These are phyloP conservation scores for Boletus coccyginus DNA, from an alignment of 768 basidiomycete genomes.

Conservation along the genomic window DNA sequence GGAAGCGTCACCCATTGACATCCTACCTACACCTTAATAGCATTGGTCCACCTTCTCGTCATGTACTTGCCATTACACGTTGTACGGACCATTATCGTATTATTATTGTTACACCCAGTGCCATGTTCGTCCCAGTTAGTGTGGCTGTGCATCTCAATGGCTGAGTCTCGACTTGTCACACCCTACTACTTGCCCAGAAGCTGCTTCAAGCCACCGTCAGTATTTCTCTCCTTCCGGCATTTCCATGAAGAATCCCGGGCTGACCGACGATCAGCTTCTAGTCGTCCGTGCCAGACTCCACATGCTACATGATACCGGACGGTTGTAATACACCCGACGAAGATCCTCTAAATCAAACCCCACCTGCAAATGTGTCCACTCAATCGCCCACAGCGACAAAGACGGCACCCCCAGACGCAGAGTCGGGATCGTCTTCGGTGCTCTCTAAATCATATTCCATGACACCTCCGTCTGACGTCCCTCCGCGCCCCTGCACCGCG, in stretches of 20 bases:
- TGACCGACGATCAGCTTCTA: neutral
- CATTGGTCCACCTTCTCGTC: constrained; percentile 3
- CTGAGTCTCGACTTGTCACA: neutral
- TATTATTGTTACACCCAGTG: neutral
- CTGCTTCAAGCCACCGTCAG: neutral
- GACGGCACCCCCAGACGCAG: constrained; percentile 2
- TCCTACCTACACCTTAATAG: constrained; percentile 10
- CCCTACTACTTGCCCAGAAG: neutral
- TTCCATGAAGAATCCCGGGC: neutral
- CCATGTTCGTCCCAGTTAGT: neutral
- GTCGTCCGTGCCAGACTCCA: constrained; percentile 1
- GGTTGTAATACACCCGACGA: constrained; percentile 6
- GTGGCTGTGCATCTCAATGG: constrained; percentile 5
- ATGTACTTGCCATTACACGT: constrained; percentile 14
- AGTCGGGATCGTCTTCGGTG: constrained; percentile 2
- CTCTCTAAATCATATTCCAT: constrained; percentile 8
- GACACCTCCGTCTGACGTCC: constrained; percentile 12
- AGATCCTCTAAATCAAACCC: constrained; percentile 11
- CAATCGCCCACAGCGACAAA: constrained; percentile 12
- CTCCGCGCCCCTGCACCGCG: constrained; percentile 27
- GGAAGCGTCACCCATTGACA: constrained; percentile 22
- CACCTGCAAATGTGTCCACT: constrained; percentile 17
- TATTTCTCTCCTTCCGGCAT: neutral
- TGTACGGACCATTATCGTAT: constrained; percentile 12
- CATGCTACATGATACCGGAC: constrained; percentile 33